Evolutionary conservation across 306 rosid genomes (phyloP).

Genomic region (Quercus engelmannii): DNA sequence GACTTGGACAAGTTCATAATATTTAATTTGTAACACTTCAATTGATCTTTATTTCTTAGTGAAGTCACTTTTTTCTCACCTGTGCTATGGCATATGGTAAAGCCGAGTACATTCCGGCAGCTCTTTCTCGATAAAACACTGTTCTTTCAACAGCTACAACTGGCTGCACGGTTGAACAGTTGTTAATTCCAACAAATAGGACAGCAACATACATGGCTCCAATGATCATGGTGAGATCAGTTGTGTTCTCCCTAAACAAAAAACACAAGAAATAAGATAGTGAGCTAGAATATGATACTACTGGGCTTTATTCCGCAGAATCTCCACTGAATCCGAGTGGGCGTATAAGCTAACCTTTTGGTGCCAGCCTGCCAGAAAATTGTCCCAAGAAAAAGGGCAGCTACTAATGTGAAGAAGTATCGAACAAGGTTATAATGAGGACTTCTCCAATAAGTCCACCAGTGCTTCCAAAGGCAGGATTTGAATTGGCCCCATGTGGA

Average conservation of each 20-base stretch:
- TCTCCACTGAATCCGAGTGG: background rate
- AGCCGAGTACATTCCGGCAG: conserved; percentile 70
- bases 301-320: background rate
- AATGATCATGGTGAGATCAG: conserved; percentile 50
- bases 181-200: conserved; percentile 72
- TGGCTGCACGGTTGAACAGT: conserved; percentile 87
- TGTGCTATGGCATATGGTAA: conserved; percentile 88
- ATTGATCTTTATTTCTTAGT: background rate
- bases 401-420: conserved; percentile 64
- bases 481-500: conserved; percentile 69
- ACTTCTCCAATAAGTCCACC: conserved; percentile 93
- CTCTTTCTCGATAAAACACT: conserved; percentile 84
- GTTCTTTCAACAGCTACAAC: conserved; percentile 75
- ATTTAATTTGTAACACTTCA: background rate
- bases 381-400: conserved; percentile 75
- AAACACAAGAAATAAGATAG: background rate
- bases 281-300: background rate
- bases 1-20: background rate
- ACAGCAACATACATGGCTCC: conserved; percentile 83
- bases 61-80: conserved; percentile 23
- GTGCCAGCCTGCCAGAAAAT: conserved; percentile 81
- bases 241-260: conserved; percentile 39
- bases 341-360: conserved; percentile 45
- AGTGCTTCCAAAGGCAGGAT: conserved; percentile 87
- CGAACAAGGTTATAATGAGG: conserved; percentile 93